Evolutionary conservation across 805 yeast species (phyloP).

Genomic region (Blastobotrys attinorum): DNA sequence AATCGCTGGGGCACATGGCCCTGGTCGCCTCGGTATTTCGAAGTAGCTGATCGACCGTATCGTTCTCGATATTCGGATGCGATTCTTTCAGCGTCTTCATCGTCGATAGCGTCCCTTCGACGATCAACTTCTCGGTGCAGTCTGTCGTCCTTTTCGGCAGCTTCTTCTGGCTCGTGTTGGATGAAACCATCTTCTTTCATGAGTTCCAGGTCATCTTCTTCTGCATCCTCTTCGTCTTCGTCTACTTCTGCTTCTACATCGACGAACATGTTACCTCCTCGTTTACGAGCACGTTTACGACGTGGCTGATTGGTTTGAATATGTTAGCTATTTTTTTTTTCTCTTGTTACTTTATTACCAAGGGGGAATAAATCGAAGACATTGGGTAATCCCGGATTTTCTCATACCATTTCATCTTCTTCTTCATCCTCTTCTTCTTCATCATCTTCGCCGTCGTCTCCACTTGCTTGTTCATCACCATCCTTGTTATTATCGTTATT

Average conservation of each 20-base stretch:
- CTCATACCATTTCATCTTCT: conserved; percentile 70
- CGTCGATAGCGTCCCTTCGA: conserved; percentile 63
- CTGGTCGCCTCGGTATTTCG: conserved; percentile 76
- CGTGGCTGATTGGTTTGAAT: conserved; percentile 12
- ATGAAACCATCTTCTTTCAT: conserved; percentile 59
- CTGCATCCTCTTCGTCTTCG: conserved; percentile 90
- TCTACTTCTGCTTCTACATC: conserved; percentile 99
- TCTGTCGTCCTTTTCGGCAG: conserved; percentile 58
- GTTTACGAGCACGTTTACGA: conserved; percentile 34
- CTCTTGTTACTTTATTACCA: neutral
- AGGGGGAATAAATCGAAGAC: conserved; percentile 21
- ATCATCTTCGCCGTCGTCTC: conserved; percentile 88
- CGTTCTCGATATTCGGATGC: conserved; percentile 89
- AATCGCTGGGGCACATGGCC: conserved; percentile 89
- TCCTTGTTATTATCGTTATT: conserved; percentile 35
- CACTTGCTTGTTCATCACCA: conserved; percentile 90
- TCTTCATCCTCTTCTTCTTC: conserved; percentile 89
- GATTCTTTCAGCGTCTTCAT: conserved; percentile 88
- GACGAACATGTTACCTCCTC: conserved; percentile 84
- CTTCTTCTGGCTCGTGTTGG: conserved; percentile 43
- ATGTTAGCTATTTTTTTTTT: too few species aligned
- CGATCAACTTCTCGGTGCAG: conserved; percentile 87
- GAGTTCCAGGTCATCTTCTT: conserved; percentile 92
- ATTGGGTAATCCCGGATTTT: too few species aligned
- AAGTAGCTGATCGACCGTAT: conserved; percentile 77